Percentiles rank a stretch among this genome's conserved stretches.
Evolutionary conservation across 225 moss, liverwort and hornwort genomes (phyloP).

Genomic region (Pseudisothecium myosuroides): DNA sequence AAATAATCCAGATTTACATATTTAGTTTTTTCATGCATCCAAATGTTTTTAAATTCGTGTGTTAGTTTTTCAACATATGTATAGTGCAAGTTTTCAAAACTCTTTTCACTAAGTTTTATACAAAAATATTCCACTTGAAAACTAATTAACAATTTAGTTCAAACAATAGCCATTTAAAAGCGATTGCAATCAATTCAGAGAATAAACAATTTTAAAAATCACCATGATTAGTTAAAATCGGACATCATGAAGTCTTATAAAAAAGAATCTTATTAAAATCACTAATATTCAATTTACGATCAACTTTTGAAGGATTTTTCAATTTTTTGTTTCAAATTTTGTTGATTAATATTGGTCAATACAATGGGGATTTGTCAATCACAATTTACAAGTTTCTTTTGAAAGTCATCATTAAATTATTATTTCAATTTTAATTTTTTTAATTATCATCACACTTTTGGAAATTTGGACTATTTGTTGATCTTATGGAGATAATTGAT

Average conservation of each 20-base stretch:
- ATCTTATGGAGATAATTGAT: background rate
- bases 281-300: background rate
- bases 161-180: background rate
- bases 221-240: rapidly evolving
- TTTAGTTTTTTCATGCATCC: background rate
- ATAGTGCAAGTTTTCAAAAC: background rate
- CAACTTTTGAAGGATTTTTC: background rate
- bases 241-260: background rate
- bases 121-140: background rate
- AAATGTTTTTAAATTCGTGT: background rate
- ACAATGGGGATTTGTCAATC: rapidly evolving
- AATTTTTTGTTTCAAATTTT: background rate
- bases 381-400: background rate
- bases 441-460: background rate
- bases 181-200: background rate
- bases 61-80: background rate
- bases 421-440: background rate
- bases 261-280: background rate
- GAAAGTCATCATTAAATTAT: background rate
- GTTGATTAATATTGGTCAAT: background rate
- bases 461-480: background rate
- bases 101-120: background rate
- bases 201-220: background rate
- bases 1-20: rapidly evolving
- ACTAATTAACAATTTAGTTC: background rate